Percentiles rank a stretch among this genome's conserved stretches.
phyloP scores from a whole-genome alignment of 371 early-diverging fungal species.

The Zopfochytrium polystomum region DNA sequence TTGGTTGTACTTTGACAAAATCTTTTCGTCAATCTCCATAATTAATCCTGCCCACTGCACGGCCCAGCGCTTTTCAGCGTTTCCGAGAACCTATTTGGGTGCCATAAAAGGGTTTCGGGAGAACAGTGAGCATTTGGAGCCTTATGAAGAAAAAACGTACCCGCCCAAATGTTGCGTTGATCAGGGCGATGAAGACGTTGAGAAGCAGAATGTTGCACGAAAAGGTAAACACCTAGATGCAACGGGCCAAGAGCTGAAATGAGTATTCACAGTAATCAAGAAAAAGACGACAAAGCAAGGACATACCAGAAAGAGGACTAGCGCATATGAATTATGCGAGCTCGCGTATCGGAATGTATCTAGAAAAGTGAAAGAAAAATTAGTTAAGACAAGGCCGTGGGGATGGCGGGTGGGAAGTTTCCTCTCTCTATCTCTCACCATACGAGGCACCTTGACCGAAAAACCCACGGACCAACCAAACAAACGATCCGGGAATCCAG shows the following conservation, averaged over 20 bases:
- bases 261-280: no score
- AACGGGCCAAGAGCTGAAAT: background rate
- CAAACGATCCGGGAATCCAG: slow-evolving; percentile 13
- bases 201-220: slow-evolving; percentile 23
- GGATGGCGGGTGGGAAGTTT: background rate
- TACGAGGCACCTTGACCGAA: slow-evolving; percentile 19
- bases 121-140: no score
- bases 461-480: slow-evolving; percentile 16
- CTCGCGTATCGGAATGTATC: slow-evolving; percentile 12
- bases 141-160: slow-evolving; percentile 1
- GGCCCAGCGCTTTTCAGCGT: slow-evolving; percentile 17
- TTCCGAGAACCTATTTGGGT: slow-evolving; percentile 11
- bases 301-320: slow-evolving; percentile 18
- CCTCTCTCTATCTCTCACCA: background rate
- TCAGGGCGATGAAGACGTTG: slow-evolving; percentile 31
- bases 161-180: slow-evolving; percentile 19
- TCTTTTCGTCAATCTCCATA: slow-evolving; percentile 27
- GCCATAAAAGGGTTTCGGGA: no score
- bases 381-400: background rate
- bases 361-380: background rate
- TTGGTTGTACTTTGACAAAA: background rate
- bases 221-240: slow-evolving; percentile 11
- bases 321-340: slow-evolving; percentile 1
- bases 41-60: slow-evolving; percentile 23
- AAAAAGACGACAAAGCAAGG: background rate